These are phyloP conservation scores for Xylaria sp. DNA, from an alignment of 2,329 filamentous ascomycete species.

Conservation along the genomic window DNA sequence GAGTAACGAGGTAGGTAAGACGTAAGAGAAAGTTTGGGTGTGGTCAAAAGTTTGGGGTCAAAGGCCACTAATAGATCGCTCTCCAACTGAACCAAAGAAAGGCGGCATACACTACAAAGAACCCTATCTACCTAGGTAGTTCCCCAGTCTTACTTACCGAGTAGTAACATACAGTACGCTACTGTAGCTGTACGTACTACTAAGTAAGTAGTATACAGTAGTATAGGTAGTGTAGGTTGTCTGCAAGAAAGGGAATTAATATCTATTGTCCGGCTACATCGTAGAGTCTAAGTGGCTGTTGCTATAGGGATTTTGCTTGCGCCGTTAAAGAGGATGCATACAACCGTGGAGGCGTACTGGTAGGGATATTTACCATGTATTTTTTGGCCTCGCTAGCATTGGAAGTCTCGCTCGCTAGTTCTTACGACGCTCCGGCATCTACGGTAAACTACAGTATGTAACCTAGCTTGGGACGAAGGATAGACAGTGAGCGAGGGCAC, in stretches of 20 bases:
- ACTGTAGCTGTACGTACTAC: background rate
- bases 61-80: constrained; percentile 16
- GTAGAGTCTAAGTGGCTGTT: constrained; percentile 14
- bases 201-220: background rate
- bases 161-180: background rate
- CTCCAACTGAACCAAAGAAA: constrained; percentile 23
- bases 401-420: too few species aligned
- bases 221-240: background rate
- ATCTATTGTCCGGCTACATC: constrained; percentile 4
- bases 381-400: constrained; percentile 3
- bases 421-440: background rate
- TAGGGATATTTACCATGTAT: background rate
- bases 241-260: constrained; percentile 26
- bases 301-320: constrained; percentile 28
- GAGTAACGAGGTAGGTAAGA: constrained; percentile 10
- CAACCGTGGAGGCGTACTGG: constrained; percentile 3
- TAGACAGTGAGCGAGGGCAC: constrained; percentile 4
- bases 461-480: background rate
- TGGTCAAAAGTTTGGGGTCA: constrained; percentile 30
- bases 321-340: constrained; percentile 19
- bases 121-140: constrained; percentile 14
- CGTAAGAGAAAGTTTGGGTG: constrained; percentile 26
- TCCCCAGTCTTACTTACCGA: constrained; percentile 10
- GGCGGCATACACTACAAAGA: constrained; percentile 35
- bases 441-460: background rate